Evolutionary conservation across 2,329 filamentous ascomycete species (phyloP), one percentile per base, ranked within the genome.

Genomic region (Curvularia spicifera): DNA sequence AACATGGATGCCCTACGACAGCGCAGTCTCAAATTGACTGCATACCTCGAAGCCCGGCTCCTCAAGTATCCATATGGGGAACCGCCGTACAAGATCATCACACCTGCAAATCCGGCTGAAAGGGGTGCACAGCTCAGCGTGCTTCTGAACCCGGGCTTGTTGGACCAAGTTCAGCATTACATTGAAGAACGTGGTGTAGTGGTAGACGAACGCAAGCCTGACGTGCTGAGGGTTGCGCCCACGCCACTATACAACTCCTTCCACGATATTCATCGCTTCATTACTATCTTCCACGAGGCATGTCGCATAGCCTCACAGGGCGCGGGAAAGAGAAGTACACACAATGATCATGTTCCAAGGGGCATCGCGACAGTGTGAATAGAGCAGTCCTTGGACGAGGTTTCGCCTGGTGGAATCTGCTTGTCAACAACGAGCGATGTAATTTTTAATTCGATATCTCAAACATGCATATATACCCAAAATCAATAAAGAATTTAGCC

Each of bases 191-290:
- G 85, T 1, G 90, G 89, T 1, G 87, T 95, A 2, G 84, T 96
- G 0, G 87, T 91, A 37, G 93, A 97, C 72, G 90, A 95, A 82
- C 82, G 93, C 58, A 91, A 91, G 75, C 93, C 93, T 1, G 88
- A 93, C 72, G 93, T 97, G 15, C 88, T 97, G 50, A 82, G 93
- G 1, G 87, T 96, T 1, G 91, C 93, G 1, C 93, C 93, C 1
- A 89, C 90, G 42, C 92, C 93, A 8, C 75, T 97, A 65, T 97
- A 96, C 78, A 94, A 94, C 70, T 87, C 85, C 0, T 96, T 91
- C 72, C 81, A 83, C 58, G 93, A 97, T 67, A 87, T 93, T 6
- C 71, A 76, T 57, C 69, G 71, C 49, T 77, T 77, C 55, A 63
- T 76, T 10, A 59, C 77, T 31, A 77, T 85, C 13, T 87, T 88